A percentile compares a stretch with the other conserved stretches of the same genome.
These are phyloP conservation scores for Kickxella alabastrina DNA, from an alignment of 192 early-diverging fungal genomes.

Conservation along the genomic window DNA sequence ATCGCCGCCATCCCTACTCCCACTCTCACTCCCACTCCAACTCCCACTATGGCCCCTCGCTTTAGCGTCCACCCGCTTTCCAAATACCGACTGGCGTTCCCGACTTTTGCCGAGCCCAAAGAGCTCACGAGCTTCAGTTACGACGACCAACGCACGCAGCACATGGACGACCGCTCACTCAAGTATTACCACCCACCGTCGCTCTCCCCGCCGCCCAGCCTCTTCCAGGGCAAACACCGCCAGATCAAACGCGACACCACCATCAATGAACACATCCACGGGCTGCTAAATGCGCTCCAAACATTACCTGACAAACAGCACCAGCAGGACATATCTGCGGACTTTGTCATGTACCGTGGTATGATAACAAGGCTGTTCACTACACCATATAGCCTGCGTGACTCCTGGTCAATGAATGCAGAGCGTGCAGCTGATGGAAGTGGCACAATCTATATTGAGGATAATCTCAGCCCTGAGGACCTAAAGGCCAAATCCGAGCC, in stretches of 20 bases:
- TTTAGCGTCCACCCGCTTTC: slow-evolving; percentile 32
- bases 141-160: slow-evolving; percentile 53
- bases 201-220: slow-evolving; percentile 35
- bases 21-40: too few relatives aligned
- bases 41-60: too few relatives aligned
- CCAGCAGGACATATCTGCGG: slow-evolving; percentile 7
- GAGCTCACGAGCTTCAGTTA: slow-evolving; percentile 68
- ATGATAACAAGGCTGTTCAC: slow-evolving; percentile 83
- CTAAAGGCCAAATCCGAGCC: slow-evolving; percentile 36
- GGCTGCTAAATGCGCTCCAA: slow-evolving; percentile 67
- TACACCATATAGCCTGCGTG: slow-evolving; percentile 72
- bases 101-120: slow-evolving; percentile 56
- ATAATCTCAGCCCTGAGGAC: slow-evolving; percentile 56
- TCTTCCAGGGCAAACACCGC: slow-evolving; percentile 65
- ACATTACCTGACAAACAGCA: too few relatives aligned
- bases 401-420: slow-evolving; percentile 79
- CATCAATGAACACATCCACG: slow-evolving; percentile 75
- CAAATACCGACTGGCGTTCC: slow-evolving; percentile 40
- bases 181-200: slow-evolving; percentile 32
- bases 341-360: slow-evolving; percentile 75
- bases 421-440: slow-evolving; percentile 57
- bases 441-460: slow-evolving; percentile 74
- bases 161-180: slow-evolving; percentile 55
- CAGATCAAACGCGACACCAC: slow-evolving; percentile 61
- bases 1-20: neutral